phyloP scores from a whole-genome alignment of 352 stramenopile genomes.

The Halophytophthora polymorphica region DNA sequence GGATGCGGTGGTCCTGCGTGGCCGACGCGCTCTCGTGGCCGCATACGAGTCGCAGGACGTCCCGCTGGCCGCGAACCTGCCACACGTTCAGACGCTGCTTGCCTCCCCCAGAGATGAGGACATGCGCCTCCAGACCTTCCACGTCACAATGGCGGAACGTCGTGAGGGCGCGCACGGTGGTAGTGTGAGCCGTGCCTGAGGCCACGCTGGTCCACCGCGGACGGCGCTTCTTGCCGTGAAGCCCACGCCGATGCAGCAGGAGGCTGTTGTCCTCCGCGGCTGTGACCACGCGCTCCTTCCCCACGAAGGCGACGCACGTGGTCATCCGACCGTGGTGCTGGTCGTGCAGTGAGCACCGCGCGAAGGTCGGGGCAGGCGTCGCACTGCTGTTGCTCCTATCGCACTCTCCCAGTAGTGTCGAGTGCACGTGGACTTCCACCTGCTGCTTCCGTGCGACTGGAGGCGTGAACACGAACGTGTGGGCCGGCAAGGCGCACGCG shows the following conservation, averaged over 20 bases:
- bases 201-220: conserved; percentile 45
- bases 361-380: conserved; percentile 12
- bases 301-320: conserved; percentile 53
- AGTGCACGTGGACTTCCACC: conserved; percentile 68
- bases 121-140: conserved; percentile 24
- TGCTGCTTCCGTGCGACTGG: conserved; percentile 46
- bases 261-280: conserved; percentile 82
- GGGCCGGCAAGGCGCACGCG: conserved; percentile 30
- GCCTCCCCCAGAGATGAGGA: conserved; percentile 71
- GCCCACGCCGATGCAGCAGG: conserved; percentile 52
- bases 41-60: conserved; percentile 50
- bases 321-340: conserved; percentile 76
- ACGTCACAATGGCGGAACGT: conserved; percentile 29
- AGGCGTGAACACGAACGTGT: conserved; percentile 72
- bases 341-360: conserved; percentile 52
- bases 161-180: conserved; percentile 67
- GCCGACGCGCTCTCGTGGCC: conserved; percentile 55
- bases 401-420: conserved; percentile 24
- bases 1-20: conserved; percentile 81
- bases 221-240: conserved; percentile 4
- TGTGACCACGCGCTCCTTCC: conserved; percentile 47
- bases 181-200: conserved; percentile 72
- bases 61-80: conserved; percentile 34
- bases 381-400: background rate
- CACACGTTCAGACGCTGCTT: conserved; percentile 83